A percentile compares a stretch with the other conserved stretches of the same genome.
phyloP scores from a whole-genome alignment of 2,329 filamentous ascomycete genomes.

The Grosmannia penicillata region DNA sequence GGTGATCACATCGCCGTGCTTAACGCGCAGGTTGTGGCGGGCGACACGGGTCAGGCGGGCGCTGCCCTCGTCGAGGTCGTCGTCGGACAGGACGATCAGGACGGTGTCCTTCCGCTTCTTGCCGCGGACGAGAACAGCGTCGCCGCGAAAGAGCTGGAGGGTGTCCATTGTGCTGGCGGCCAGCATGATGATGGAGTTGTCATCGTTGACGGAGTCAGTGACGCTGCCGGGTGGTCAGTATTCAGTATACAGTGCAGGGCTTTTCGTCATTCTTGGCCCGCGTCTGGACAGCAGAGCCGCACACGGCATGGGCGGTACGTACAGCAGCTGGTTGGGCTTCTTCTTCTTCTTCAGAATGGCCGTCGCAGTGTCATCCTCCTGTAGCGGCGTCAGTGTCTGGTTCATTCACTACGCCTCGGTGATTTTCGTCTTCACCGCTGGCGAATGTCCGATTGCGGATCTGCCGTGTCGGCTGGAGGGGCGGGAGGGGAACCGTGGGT shows the following conservation, averaged over 20 bases:
- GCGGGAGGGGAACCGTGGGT: conserved; percentile 5
- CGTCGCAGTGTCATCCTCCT: conserved; percentile 85
- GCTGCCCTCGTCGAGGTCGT: conserved; percentile 94
- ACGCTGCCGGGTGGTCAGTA: conserved; percentile 43
- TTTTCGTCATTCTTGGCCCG: no score
- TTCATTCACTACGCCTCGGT: no score
- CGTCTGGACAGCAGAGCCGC: no score
- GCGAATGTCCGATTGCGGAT: background rate
- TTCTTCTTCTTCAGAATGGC: conserved; percentile 99
- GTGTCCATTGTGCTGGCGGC: conserved; percentile 99
- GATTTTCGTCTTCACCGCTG: no score
- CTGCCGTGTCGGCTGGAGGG: conserved; percentile 15
- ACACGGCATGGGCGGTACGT: conserved; percentile 15
- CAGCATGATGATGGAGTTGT: conserved; percentile 97
- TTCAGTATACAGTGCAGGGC: no score
- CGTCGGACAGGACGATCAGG: conserved; percentile 90
- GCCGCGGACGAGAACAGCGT: conserved; percentile 94
- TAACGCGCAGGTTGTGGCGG: conserved; percentile 93
- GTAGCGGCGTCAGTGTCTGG: conserved; percentile 3
- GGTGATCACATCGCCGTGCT: conserved; percentile 95
- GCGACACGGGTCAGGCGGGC: conserved; percentile 97
- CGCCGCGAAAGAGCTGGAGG: conserved; percentile 94
- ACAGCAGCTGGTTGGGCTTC: conserved; percentile 99
- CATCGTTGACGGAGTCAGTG: conserved; percentile 96
- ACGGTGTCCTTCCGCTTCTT: conserved; percentile 99